phyloP scores from a whole-genome alignment of 1,284 basidiomycete genomes.

The Papiliotrema laurentii region DNA sequence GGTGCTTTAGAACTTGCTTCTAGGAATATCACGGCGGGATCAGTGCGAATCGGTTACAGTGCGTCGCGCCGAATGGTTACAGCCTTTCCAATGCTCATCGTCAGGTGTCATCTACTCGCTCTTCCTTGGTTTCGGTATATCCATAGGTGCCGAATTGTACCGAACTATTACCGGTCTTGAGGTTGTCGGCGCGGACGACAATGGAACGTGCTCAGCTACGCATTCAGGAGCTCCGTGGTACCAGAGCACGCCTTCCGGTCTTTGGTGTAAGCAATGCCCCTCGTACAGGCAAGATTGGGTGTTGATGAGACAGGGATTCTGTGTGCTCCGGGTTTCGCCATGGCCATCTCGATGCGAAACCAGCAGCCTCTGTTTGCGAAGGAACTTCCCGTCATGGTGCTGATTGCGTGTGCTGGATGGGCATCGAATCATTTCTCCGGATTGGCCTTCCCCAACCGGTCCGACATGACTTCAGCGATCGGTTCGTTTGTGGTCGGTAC shows the following conservation, averaged over 20 bases:
- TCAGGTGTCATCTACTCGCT: slow-evolving; percentile 50
- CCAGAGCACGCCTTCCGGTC: slow-evolving; percentile 42
- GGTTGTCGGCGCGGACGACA: slow-evolving; percentile 46
- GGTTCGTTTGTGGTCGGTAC: slow-evolving; percentile 79
- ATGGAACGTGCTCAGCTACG: slow-evolving; percentile 58
- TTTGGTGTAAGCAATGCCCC: slow-evolving; percentile 48
- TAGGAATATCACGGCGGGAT: slow-evolving; percentile 73
- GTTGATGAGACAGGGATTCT: slow-evolving; percentile 58
- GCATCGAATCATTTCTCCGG: slow-evolving; percentile 67
- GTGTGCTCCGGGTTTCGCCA: slow-evolving; percentile 71
- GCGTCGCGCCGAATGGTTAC: slow-evolving; percentile 55
- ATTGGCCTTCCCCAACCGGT: slow-evolving; percentile 62
- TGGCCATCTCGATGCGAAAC: slow-evolving; percentile 69
- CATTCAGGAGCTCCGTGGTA: slow-evolving; percentile 55
- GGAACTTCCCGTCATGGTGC: slow-evolving; percentile 64
- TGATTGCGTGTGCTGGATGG: slow-evolving; percentile 72
- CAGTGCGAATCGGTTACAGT: slow-evolving; percentile 77
- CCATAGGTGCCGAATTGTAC: slow-evolving; percentile 69
- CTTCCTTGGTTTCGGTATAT: slow-evolving; percentile 77
- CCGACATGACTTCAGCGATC: slow-evolving; percentile 67
- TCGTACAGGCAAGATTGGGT: neutral
- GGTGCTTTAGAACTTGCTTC: slow-evolving; percentile 73
- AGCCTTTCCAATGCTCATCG: neutral
- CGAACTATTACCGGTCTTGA: slow-evolving; percentile 53
- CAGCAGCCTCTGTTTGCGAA: slow-evolving; percentile 67